These are phyloP conservation scores for Sporisorium exsertum DNA, from an alignment of 1,284 basidiomycete genomes.

Conservation along the genomic window DNA sequence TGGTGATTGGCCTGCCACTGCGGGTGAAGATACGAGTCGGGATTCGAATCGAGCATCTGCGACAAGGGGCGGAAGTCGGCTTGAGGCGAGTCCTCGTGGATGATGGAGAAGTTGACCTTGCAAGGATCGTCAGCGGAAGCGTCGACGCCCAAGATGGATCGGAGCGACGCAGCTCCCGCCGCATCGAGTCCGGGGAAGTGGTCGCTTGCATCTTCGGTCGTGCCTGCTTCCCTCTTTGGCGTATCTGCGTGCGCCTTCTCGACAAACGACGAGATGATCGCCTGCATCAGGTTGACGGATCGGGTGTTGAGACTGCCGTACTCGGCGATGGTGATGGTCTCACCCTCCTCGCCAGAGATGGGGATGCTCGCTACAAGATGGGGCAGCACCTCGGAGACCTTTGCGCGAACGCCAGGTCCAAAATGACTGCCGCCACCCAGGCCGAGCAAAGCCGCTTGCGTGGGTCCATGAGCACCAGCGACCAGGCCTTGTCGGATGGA, in stretches of 20 bases:
- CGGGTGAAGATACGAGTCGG: constrained; percentile 64
- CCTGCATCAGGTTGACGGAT: constrained; percentile 65
- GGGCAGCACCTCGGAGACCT: constrained; percentile 62
- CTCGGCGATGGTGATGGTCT: constrained; percentile 67
- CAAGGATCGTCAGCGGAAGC: constrained; percentile 37
- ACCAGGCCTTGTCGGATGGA: constrained; percentile 23
- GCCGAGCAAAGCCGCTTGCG: constrained; percentile 42
- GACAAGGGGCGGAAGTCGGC: constrained; percentile 68
- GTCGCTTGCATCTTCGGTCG: constrained; percentile 25
- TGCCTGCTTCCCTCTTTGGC: constrained; percentile 22
- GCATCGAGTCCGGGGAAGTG: constrained; percentile 40
- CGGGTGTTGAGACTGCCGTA: constrained; percentile 69
- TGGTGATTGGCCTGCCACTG: constrained; percentile 60
- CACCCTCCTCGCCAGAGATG: constrained; percentile 45
- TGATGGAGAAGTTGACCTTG: constrained; percentile 66
- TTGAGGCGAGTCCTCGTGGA: constrained; percentile 67
- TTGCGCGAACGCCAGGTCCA: constrained; percentile 65
- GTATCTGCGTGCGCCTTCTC: constrained; percentile 36
- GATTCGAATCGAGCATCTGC: constrained; percentile 59
- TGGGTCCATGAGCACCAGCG: constrained; percentile 32
- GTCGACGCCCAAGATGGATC: constrained; percentile 39
- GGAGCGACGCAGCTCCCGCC: constrained; percentile 29
- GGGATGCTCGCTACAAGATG: constrained; percentile 58
- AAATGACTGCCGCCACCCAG: constrained; percentile 65
- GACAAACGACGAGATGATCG: constrained; percentile 65